Evolutionary conservation across 139 green algal species (phyloP).

Genomic region (Mesotaenium endlicherianum): DNA sequence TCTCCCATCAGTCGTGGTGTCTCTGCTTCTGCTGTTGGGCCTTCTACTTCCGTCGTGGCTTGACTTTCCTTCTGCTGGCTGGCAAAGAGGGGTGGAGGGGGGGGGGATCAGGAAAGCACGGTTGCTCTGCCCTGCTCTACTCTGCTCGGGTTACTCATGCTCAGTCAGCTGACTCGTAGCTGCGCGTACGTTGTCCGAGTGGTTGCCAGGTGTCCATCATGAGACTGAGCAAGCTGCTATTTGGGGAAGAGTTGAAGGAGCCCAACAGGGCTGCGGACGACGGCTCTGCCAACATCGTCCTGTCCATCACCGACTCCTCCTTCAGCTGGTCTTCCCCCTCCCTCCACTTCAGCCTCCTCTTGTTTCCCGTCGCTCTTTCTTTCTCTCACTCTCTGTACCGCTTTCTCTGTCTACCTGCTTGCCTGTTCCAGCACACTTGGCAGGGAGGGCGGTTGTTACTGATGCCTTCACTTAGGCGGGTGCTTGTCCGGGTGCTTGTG

Average conservation of each 20-base stretch:
- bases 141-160: not conserved
- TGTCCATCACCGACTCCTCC: not conserved
- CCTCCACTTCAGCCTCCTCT: not conserved
- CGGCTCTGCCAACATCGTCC: not conserved
- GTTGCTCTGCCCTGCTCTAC: not conserved
- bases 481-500: too few relatives aligned
- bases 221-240: slow-evolving; percentile 9
- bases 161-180: not conserved
- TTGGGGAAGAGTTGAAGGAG: not conserved
- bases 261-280: slow-evolving; percentile 15
- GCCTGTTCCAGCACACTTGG: too few relatives aligned
- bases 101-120: not conserved
- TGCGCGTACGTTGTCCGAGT: too few relatives aligned
- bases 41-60: not conserved
- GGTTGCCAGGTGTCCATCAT: slow-evolving; percentile 42
- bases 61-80: not conserved
- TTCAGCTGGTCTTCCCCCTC: slow-evolving; percentile 1
- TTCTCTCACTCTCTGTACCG: not conserved
- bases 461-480: too few relatives aligned
- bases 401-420: not conserved
- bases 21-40: not conserved
- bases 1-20: not conserved
- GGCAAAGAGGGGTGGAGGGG: not conserved
- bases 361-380: not conserved
- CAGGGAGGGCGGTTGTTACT: too few relatives aligned